Base-by-base conservation (phyloP, 2,329 filamentous ascomycete genomes). In the Fusarium torreyae region DNA sequence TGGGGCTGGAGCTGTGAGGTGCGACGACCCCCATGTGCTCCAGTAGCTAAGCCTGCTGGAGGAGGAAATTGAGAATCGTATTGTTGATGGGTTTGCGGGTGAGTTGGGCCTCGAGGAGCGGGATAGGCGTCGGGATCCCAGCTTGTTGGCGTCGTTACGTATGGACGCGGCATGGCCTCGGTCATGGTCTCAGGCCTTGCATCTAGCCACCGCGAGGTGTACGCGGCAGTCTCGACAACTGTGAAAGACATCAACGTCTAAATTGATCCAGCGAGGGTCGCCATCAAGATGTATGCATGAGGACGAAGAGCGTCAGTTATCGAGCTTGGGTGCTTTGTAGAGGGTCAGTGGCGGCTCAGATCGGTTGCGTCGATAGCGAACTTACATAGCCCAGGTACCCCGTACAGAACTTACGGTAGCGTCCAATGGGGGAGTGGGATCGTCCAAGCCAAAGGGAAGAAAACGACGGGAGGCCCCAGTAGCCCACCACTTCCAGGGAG, bases 31-130 rank as follows among this genome's bases (percentile, higher is more conserved):
- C 39, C 58, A 60, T 63, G 69, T n/a, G 44, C 48, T 49, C 66
- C 73, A 15, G 68, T 64, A 43, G 74, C 57, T 36, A 77, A 55
- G 42, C 64, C 67, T 20, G 71, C 65, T 5, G 75, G 73, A 34
- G 76, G 68, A 49, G 76, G 77, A 7, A 76, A 62, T 49, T 71
- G 74, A 24, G 70, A 54, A 33, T 63, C 51, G 46, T 79, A 74
- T 17, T 72, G 76, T 42, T 71, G 69, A 44, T 71, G 74, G 63
- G 73, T 69, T 59, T 72, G 66, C 8, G 73, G 57, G 57, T 77
- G 48, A 72, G 67, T 39, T 63, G 72, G 28, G 42, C 63, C 65
- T 42, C 55, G 64, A 59, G 57, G 54, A 53, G 48, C 42, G 18
- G 71, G 68, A 43, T 60, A 66, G 49, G 65, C 63, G 54, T 72